Evolutionary conservation across 306 rosid genomes (phyloP), one percentile per base, ranked within the genome.

Genomic region (Cucurbita argyrosperma): DNA sequence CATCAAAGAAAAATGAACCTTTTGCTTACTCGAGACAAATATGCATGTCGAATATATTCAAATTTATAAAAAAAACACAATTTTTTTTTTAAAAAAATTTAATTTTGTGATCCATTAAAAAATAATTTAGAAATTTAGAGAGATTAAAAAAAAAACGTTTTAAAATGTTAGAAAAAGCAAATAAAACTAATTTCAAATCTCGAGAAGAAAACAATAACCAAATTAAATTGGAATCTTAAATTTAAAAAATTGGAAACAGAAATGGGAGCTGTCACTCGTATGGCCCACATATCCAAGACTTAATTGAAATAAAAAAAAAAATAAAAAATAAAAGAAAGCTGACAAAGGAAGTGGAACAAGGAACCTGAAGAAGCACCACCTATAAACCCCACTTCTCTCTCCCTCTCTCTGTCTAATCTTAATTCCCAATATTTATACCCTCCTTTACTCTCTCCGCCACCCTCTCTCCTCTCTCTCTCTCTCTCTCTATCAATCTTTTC

Each of bases 401-500:
- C 15, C 30, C 75, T 55, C 37, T 8, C 60, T 0, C 26, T 12
- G 11, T 30, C 55, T 14, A 5, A 14, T 4, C 26, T 9, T 2
- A 0, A 11, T 12, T 4, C n/a, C n/a, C 43, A 46, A 38, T 71
- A 50, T 71, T 53, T 53, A 50, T 71, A 51, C 61, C 5, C 75
- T 71, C 35, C 40, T 37, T 69, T 69, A 46, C 57, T 69, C 57
- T 46, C 87, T 81, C 79, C 88, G 59, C 71, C 63, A 15, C 16
- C 51, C 50, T 80, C 65, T 77, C 78, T 26, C 74, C 56, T n/a
- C n/a, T n/a, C 75, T 78, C 74, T 60, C 75, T 78, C 67, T 19
- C 26, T 9, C 14, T 23, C 16, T 57, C 37, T 30, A 30, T 30
- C 35, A 30, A 30, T 30, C 35, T 30, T 30, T 30, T 30, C 35